phyloP scores from a whole-genome alignment of 1,284 basidiomycete species.

The Kalmanozyma brasiliensis region DNA sequence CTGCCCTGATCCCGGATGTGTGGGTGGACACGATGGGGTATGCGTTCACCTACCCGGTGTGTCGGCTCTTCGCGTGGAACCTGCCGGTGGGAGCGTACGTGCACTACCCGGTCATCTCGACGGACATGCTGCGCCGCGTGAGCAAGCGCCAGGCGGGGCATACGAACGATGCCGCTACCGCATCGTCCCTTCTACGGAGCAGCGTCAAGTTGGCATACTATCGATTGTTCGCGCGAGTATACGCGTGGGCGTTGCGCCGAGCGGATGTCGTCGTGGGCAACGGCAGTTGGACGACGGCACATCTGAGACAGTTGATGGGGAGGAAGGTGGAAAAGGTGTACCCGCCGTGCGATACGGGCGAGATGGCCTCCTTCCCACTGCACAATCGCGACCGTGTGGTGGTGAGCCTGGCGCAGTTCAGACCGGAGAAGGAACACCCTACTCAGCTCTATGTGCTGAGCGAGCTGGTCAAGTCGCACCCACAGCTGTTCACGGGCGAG shows the following conservation, averaged over 20 bases:
- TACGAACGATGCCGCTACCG: constrained; percentile 74
- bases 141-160: constrained; percentile 72
- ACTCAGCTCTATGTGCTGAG: constrained; percentile 81
- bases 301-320: constrained; percentile 73
- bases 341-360: constrained; percentile 88
- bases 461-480: constrained; percentile 72
- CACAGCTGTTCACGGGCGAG: constrained; percentile 25
- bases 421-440: constrained; percentile 91
- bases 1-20: constrained; percentile 80
- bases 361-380: constrained; percentile 77
- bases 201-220: constrained; percentile 88
- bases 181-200: constrained; percentile 75
- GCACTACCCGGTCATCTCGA: constrained; percentile 94
- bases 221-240: constrained; percentile 83
- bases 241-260: constrained; percentile 78
- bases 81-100: constrained; percentile 88
- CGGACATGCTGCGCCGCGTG: constrained; percentile 90
- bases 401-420: constrained; percentile 76
- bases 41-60: constrained; percentile 87
- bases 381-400: constrained; percentile 65
- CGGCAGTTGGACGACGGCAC: constrained; percentile 91
- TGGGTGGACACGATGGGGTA: constrained; percentile 99
- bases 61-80: constrained; percentile 73
- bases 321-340: constrained; percentile 73
- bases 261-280: constrained; percentile 86